Evolutionary conservation across 768 basidiomycete species (phyloP), one percentile per base, ranked within the genome.

Genomic region (Hydnum rufescens): DNA sequence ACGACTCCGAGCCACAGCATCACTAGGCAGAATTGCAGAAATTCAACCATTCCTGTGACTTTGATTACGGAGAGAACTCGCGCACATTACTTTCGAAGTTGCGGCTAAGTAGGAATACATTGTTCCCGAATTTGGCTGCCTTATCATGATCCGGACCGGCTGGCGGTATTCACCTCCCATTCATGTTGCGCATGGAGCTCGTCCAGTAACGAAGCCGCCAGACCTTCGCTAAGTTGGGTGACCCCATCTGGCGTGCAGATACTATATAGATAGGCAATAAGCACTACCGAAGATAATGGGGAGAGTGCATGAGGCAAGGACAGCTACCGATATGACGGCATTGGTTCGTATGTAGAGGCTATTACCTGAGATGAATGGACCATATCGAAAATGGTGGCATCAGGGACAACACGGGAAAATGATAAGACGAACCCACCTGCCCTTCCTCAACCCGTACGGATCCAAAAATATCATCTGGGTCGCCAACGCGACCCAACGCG

Each of bases 401-500:
- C 43, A 22, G n/a, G 26, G 51, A 32, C 13, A 32, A 22, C n/a
- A n/a, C n/a, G n/a, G n/a, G 51, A 29, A 34, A 22, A n/a, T 47
- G 16, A 22, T 31, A 13, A 25, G 18, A 30, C 26, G 26, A 19
- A 59, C 67, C 26, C 54, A 78, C 80, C 70, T 78, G 71, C 60
- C 82, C 74, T 53, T 77, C 70, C 55, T 79, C 67, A 3, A 88
- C 82, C 4, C 78, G 68, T 6, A 88, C 83, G 1, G 80, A 73
- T 2, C 71, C 85, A 44, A 88, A 70, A 54, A 88, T 88, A 62
- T 88, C 86, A 58, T 88, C 85, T 1, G 82, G 79, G 60, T 85
- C 80, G 13, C 83, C 82, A 49, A 86, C 79, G 43, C 85, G 71
- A 0, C 49, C 53, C 77, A 56, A 32, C 26, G 82, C 72, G 1